phyloP scores from a whole-genome alignment of 2,329 filamentous ascomycete genomes.

The Fusarium sp. region DNA sequence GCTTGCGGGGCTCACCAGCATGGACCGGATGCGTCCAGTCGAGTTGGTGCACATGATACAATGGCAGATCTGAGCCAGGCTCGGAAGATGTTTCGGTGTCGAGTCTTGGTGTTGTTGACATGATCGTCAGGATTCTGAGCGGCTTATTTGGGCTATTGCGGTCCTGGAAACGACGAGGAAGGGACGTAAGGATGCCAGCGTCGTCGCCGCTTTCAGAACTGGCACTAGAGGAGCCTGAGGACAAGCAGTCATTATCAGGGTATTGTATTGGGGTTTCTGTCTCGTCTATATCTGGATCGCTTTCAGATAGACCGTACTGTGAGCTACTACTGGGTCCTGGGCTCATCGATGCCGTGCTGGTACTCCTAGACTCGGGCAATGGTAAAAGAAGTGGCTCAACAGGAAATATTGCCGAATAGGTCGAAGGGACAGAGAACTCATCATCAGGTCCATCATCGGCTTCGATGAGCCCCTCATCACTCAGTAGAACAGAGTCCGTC shows the following conservation, averaged over 20 bases:
- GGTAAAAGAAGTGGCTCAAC: not conserved
- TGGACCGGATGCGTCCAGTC: not conserved
- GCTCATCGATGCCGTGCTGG: not conserved
- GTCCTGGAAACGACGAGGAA: not conserved
- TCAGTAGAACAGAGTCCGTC: constrained; percentile 1
- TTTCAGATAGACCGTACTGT: not conserved
- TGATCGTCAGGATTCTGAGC: not conserved
- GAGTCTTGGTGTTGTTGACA: too few relatives aligned
- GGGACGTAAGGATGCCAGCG: not conserved
- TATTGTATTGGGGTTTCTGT: not conserved
- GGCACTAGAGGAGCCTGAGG: not conserved
- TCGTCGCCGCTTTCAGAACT: not conserved
- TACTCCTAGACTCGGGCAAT: not conserved
- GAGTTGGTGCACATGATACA: constrained; percentile 14
- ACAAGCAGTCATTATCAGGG: not conserved
- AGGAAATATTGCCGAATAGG: not conserved
- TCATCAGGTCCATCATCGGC: not conserved
- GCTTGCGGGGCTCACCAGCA: not conserved
- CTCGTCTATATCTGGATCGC: not conserved
- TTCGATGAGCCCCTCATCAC: constrained; percentile 4
- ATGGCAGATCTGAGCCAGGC: not conserved
- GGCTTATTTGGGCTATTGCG: not conserved
- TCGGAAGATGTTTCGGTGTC: not conserved
- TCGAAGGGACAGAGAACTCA: not conserved
- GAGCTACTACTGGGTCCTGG: not conserved